Base-by-base conservation (phyloP, 202 grass and related monocot genomes). In the Cymbopogon flexuosus region DNA sequence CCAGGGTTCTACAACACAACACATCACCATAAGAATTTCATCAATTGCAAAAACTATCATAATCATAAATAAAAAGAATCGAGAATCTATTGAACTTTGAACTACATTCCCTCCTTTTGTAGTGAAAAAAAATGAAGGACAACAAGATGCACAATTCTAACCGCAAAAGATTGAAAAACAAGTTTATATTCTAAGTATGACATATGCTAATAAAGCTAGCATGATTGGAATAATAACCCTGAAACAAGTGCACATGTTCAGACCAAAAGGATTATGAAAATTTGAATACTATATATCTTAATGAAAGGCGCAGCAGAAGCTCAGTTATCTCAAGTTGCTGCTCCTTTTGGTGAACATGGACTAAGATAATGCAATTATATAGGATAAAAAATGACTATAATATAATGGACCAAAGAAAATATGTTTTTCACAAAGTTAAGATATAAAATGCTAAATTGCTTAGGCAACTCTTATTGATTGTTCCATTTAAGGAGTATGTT, bases 1-100 rank as follows among this genome's bases (percentile, higher is more conserved):
- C 92, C 92, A 75, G 92, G 92, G 35, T 94, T 92, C 94, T 97
- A 78, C 62, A 75, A 54, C 46, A 61, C 39, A 65, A 73, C 24
- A 15, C 54, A 83, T 68, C 10, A 52, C 30, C 8, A n/a, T 6
- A 5, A 35, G 51, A 59, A 78, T 66, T 73, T 83, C 59, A 78
- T 51, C 27, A 73, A 64, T 29, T 69, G 31, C 6, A 8, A n/a
- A n/a, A n/a, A n/a, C n/a, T n/a, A 36, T 69, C 77, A 64, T 12
- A 47, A 35, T 10, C 43, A 73, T 52, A 41, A 61, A 70, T 66
- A 69, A 43, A 46, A 70, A 4, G 3, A 15, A 73, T 9, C 4
- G 3, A 16, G 6, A 47, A 8, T 21, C 29, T 19, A 0, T 68
- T 21, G n/a, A 0, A 9, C 79, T 9, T 54, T 42, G 3, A 46